Conservation (phyloP, 108 stramenopile species). For the Nitzschia sp. region DNA sequence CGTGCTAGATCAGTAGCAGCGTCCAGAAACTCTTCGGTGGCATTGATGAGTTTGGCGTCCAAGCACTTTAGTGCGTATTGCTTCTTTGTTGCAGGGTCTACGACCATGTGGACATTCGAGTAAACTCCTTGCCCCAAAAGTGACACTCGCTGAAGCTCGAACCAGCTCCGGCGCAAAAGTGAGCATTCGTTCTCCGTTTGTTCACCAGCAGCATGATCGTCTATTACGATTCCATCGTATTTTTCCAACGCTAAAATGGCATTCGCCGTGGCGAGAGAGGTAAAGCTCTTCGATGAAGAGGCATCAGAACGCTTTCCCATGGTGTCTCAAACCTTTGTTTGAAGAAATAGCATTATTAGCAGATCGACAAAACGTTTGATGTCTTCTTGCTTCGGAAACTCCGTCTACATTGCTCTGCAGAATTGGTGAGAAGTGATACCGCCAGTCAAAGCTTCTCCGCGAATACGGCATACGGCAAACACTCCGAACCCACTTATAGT, state of each 20-base stretch:
- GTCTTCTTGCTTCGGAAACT: too few species aligned
- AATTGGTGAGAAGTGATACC: too few species aligned
- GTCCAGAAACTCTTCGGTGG: constrained; percentile 5
- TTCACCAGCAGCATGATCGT: background rate
- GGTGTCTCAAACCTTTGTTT: too few species aligned
- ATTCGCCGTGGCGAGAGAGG: background rate
- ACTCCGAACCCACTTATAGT: too few species aligned
- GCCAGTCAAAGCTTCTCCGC: too few species aligned
- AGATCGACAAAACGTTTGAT: too few species aligned
- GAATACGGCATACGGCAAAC: too few species aligned
- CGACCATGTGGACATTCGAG: constrained; percentile 16
- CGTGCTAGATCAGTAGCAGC: constrained; percentile 35
- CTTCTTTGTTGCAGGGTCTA: background rate
- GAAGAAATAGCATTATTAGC: too few species aligned
- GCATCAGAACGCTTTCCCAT: background rate
- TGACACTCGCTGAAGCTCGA: background rate
- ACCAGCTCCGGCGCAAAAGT: background rate
- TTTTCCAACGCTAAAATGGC: background rate
- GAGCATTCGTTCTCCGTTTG: background rate
- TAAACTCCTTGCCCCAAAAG: constrained; percentile 15
- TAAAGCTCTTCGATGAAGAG: too few species aligned
- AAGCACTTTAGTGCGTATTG: constrained; percentile 12
- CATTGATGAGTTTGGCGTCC: background rate
- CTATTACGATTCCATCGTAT: constrained; percentile 10
- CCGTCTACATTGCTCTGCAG: too few species aligned